Evolutionary conservation across 805 yeast species (phyloP), one percentile per base, ranked within the genome.

Genomic region (Priceomyces castillae): DNA sequence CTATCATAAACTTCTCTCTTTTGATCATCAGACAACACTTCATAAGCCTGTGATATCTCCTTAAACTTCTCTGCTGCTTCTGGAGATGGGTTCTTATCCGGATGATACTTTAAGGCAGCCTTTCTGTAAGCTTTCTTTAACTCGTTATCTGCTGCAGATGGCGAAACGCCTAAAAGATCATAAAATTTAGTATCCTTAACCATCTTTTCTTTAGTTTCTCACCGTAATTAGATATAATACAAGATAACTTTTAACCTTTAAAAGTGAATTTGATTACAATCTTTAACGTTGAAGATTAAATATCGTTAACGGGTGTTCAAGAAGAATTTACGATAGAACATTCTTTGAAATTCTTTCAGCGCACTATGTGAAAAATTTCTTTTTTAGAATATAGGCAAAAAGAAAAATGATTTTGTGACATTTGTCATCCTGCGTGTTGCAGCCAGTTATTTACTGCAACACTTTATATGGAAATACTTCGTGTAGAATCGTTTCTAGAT

Each of bases 31-130:
- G 88, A 78, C 50, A 92, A 74, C n/a, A 89, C 74, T 67, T 92
- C 98, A 63, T 92, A 77, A 5, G 97, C 97, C 47, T 80, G 80
- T 3, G 92, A 82, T 58, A 89, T 77, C 63, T 89, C 96, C 68
- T 92, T 92, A 69, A 92, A 92, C 70, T 87, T 90, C 62, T 92
- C 98, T 41, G 95, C 94, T 12, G 96, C 97, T 65, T 90, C 98
- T 42, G 86, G 90, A 14, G 84, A 75, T 44, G 89, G 82, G 58
- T 82, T 82, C 71, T 86, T 86, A 69, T 86, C 95, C 51, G 95
- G 95, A 64, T 86, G 95, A 66, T 76, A 82, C 58, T 82, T 86
- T 58, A 86, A 74, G 15, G 95, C 95, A 34, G 86, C 78, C 57
- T 83, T 78, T 76, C 92, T 81, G 70, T 86, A 86, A 22, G 90